Evolutionary conservation across 2,329 filamentous ascomycete genomes (phyloP).

Genomic region (Diaporthe vexans): DNA sequence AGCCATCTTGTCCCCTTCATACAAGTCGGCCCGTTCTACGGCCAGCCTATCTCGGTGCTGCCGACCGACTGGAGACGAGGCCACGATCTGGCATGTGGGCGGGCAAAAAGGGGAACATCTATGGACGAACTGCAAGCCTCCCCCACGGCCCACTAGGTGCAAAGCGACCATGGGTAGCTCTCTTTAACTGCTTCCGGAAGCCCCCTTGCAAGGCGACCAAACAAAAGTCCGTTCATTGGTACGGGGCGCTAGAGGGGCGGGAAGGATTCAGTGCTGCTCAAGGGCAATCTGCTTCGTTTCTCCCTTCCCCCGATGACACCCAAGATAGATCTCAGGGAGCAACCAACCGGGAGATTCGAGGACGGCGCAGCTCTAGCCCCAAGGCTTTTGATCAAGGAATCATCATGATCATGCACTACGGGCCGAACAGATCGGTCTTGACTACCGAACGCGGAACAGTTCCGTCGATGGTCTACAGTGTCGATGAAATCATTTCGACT

Average conservation of each 20-base stretch:
- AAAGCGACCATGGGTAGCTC: neutral
- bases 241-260: neutral
- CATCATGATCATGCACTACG: constrained; percentile 11
- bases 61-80: neutral
- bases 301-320: neutral
- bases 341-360: constrained; percentile 8
- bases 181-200: constrained; percentile 6
- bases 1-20: neutral
- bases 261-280: constrained; percentile 8
- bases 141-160: neutral
- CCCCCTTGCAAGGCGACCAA: neutral
- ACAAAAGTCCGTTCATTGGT: constrained; percentile 12
- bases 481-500: neutral
- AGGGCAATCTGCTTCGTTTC: neutral
- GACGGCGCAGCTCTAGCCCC: neutral
- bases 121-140: neutral
- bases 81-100: neutral
- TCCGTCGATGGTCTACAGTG: neutral
- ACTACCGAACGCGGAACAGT: neutral
- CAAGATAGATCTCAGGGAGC: neutral
- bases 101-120: constrained; percentile 25
- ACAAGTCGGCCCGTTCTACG: constrained; percentile 16
- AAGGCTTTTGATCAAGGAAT: neutral
- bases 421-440: constrained; percentile 20
- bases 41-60: constrained; percentile 9